Base-by-base conservation (phyloP, 2,329 filamentous ascomycete species). In the Cercospora brassicicola region DNA sequence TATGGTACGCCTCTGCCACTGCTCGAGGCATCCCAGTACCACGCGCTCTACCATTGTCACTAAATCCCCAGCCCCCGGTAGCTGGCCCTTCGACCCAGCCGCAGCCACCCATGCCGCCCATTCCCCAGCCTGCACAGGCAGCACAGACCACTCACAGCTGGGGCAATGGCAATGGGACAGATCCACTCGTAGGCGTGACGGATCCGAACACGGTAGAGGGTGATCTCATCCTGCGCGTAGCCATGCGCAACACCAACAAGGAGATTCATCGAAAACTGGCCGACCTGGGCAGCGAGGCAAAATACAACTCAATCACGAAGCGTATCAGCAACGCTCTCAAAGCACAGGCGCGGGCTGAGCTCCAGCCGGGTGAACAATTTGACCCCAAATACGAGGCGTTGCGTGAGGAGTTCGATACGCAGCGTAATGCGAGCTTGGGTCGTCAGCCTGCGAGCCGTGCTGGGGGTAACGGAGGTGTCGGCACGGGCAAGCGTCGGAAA, bases 261-360 rank as follows among this genome's bases (percentile, higher is more conserved):
- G 62, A 64, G 53, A 33, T 64, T 5, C n/a, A 45, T 23, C 20
- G 30, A 5, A n/a, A 13, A 6, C 13, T 57, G 33, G 36, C 9
- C 5, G n/a, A 31, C 7, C 10, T 28, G 2, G 62, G 62, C 2
- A 57, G 51, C 5, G 28, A 31, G 13, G 62, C 39, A 1, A 59
- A 30, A 2, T 57, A 64, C 20, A 64, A 64, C n/a, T 42, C 51
- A 0, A 53, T 64, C 11, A 64, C 62, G 1, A 64, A 64, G 23
- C 62, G 62, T 9, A 64, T 64, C 62, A 64, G 51, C 5, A 64
- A 64, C 33, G 23, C 18, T 4, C 51, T 64, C 2, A 64, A 64
- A 23, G 53, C 51, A 6, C 53, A 30, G 18, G 31, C 62, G 3
- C 20, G 15, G 11, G 15, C 23, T 20, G 13, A 20, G 1, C 31